Evolutionary conservation across 306 rosid species (phyloP), one percentile per base, ranked within the genome.

Genomic region (Castanospermum australe): DNA sequence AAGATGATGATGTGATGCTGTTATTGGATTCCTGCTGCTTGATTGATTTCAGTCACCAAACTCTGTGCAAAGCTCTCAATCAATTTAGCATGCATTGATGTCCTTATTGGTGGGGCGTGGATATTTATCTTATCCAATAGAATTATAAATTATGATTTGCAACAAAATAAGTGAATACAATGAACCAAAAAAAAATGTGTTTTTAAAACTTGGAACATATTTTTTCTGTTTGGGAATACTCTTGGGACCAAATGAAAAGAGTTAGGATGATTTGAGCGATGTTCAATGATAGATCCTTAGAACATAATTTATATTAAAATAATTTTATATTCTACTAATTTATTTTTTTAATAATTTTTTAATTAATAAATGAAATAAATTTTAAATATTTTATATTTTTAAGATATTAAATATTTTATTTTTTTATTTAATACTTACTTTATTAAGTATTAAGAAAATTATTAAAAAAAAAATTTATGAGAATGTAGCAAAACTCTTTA

Each of bases 51-150:
- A n/a, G n/a, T n/a, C 41, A 25, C 25, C 20, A 39, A 62, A 42
- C 5, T 47, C n/a, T 39, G 20, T 59, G 12, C 8, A 0, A 13
- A 47, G 63, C 56, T 64, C 48, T 28, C 70, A 39, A 39, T 59
- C 62, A 80, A 67, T 71, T 67, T 35, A 42, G 71, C 81, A 76
- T 67, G 78, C 75, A 36, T 75, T 47, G 0, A 2, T 30, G 41
- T 65, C 71, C 50, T 69, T 65, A 73, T 57, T 78, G 54, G 75
- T 44, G 67, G 67, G 45, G 33, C 66, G 24, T 47, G 22, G 42
- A 76, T n/a, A 6, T 71, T 71, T 57, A 63, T 70, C 67, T 52
- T 47, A 10, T 10, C 35, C 71, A 30, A 28, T 5, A 17, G 3
- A 2, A 47, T 9, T 22, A 5, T 17, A 13, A 47, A 8, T 47